Percentiles rank a stretch among this genome's conserved stretches.
These are phyloP conservation scores for Limnanthes douglasii DNA, from an alignment of 345 rosid genomes.

Conservation along the genomic window DNA sequence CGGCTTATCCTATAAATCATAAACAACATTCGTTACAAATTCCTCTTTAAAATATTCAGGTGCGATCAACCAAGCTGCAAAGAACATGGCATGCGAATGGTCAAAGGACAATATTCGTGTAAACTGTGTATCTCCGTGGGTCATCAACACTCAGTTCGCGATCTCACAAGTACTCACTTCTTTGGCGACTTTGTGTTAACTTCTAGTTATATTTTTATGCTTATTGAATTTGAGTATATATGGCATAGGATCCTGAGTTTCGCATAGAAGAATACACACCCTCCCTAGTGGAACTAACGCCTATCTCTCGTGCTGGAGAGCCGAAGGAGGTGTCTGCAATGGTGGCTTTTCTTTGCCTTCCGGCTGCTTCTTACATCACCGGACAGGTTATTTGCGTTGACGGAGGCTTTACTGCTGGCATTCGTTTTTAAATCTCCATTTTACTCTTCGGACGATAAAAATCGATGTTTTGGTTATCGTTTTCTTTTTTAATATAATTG, in stretches of 20 bases:
- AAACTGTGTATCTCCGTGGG: conserved; percentile 27
- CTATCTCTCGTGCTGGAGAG: conserved; percentile 42
- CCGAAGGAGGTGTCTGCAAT: conserved; percentile 41
- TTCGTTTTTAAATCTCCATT: background rate
- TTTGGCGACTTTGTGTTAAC: background rate
- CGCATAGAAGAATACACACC: background rate
- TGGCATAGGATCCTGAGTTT: no score
- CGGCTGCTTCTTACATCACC: conserved; percentile 50
- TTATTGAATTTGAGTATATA: no score
- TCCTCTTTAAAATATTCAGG: conserved; percentile 13
- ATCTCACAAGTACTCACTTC: background rate
- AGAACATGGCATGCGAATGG: conserved; percentile 43
- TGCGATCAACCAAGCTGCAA: conserved; percentile 27
- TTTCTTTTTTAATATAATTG: no score
- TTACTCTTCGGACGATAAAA: no score
- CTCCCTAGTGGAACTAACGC: background rate
- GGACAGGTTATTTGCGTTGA: conserved; percentile 48
- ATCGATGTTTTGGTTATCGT: no score
- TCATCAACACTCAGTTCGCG: conserved; percentile 14
- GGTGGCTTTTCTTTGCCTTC: conserved; percentile 46
- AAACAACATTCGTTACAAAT: no score
- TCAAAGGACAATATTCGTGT: conserved; percentile 33
- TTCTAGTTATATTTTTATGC: background rate
- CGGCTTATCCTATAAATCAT: no score
- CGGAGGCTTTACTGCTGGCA: conserved; percentile 28